Conservation (phyloP, 768 basidiomycete species). For the Suillus occidentalis region DNA sequence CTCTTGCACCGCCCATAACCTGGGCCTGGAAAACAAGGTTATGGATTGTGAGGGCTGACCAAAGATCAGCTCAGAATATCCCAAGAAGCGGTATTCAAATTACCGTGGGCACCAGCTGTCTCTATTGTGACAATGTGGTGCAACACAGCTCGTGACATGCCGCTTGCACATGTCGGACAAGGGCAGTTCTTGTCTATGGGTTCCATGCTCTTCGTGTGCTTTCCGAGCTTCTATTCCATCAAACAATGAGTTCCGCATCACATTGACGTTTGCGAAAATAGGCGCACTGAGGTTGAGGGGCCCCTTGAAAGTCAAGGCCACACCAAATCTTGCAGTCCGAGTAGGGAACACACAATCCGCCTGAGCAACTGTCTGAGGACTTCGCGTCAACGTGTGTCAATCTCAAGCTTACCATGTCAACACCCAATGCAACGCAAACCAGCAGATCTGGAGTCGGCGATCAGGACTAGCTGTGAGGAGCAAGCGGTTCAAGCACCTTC, state of each 20-base stretch:
- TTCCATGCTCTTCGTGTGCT: constrained; percentile 65
- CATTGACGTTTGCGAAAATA: neutral
- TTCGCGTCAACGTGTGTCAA: neutral
- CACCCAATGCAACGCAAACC: constrained; percentile 87
- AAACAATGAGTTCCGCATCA: constrained; percentile 10
- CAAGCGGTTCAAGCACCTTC: constrained; percentile 55
- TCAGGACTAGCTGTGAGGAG: neutral
- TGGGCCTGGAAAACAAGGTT: constrained; percentile 86
- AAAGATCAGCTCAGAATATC: constrained; percentile 7
- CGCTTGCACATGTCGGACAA: constrained; percentile 78
- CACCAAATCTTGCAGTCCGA: constrained; percentile 87
- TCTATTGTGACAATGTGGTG: constrained; percentile 78
- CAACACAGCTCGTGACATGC: constrained; percentile 70
- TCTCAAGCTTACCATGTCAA: constrained; percentile 72
- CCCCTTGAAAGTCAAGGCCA: constrained; percentile 79
- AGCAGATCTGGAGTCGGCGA: constrained; percentile 59
- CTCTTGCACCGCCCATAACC: constrained; percentile 81
- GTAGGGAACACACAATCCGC: constrained; percentile 95
- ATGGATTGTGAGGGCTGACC: constrained; percentile 73
- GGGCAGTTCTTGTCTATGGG: constrained; percentile 79
- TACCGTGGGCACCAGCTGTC: constrained; percentile 85
- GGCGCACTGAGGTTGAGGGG: constrained; percentile 76
- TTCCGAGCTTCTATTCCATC: constrained; percentile 47
- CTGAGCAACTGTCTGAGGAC: constrained; percentile 35
- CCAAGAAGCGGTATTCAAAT: constrained; percentile 19